Percentiles rank a stretch among this genome's conserved stretches.
phyloP scores from a whole-genome alignment of 768 basidiomycete species.

The Xanthoconium stramineum region DNA sequence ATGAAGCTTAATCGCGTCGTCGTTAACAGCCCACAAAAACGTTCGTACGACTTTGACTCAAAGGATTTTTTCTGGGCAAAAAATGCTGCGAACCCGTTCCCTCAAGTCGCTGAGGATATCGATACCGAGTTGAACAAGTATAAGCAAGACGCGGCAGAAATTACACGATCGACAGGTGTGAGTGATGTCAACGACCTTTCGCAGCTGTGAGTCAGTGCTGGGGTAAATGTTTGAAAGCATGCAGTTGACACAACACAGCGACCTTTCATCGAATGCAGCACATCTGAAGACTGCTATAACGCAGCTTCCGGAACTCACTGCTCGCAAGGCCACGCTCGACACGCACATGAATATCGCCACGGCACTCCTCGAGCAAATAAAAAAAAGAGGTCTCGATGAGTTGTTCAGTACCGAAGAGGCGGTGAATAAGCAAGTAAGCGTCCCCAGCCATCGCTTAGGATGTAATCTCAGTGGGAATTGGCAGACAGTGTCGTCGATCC shows the following conservation, averaged over 20 bases:
- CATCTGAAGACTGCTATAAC: slow-evolving; percentile 97
- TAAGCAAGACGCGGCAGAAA: slow-evolving; percentile 95
- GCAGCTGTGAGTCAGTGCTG: slow-evolving; percentile 65
- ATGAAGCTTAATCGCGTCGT: slow-evolving; percentile 96
- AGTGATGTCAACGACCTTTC: slow-evolving; percentile 94
- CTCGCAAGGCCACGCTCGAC: slow-evolving; percentile 93
- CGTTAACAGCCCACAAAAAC: slow-evolving; percentile 69
- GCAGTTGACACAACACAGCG: slow-evolving; percentile 39
- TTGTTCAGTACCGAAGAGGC: slow-evolving; percentile 97
- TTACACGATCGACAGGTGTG: slow-evolving; percentile 93
- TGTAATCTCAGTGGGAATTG: background rate
- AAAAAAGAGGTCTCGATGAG: slow-evolving; percentile 90
- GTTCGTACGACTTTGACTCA: slow-evolving; percentile 91
- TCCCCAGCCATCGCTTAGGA: background rate
- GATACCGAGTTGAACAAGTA: slow-evolving; percentile 87
- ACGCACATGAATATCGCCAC: slow-evolving; percentile 99
- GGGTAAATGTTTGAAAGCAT: background rate
- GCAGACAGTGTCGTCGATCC: slow-evolving; percentile 73
- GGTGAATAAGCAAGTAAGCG: slow-evolving; percentile 73
- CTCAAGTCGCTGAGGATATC: slow-evolving; percentile 97
- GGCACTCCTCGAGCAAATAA: slow-evolving; percentile 91
- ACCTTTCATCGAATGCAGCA: slow-evolving; percentile 88
- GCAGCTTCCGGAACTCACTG: slow-evolving; percentile 92
- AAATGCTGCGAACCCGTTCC: slow-evolving; percentile 95
- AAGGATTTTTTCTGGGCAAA: slow-evolving; percentile 99